Evolutionary conservation across 306 rosid species (phyloP).

Genomic region (Medicago ruthenica): DNA sequence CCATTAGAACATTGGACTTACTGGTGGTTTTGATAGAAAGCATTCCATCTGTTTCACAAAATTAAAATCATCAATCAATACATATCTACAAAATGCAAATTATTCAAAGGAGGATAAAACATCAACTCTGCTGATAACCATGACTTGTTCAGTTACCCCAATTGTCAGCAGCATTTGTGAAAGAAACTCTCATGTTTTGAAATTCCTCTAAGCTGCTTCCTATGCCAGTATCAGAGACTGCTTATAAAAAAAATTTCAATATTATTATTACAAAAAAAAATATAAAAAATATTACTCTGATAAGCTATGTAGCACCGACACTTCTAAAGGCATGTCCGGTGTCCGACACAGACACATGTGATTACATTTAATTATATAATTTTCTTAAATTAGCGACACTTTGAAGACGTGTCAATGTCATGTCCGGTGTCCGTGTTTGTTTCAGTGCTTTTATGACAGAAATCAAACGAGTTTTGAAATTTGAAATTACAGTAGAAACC

Average conservation of each 20-base stretch:
- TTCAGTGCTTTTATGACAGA: too few relatives aligned
- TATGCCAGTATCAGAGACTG: slow-evolving; percentile 90
- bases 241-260: slow-evolving; percentile 35
- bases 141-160: slow-evolving; percentile 64
- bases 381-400: too few relatives aligned
- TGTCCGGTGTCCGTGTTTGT: too few relatives aligned
- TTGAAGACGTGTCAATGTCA: too few relatives aligned
- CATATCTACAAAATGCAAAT: slow-evolving; percentile 23
- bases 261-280: not conserved
- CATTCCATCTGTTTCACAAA: slow-evolving; percentile 71
- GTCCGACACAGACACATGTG: too few relatives aligned
- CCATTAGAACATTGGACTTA: slow-evolving; percentile 50
- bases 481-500: not conserved
- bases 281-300: not conserved
- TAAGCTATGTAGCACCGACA: too few relatives aligned
- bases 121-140: not conserved
- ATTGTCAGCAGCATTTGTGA: slow-evolving; percentile 47
- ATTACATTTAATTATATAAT: too few relatives aligned
- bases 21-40: slow-evolving; percentile 81
- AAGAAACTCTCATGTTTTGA: slow-evolving; percentile 54
- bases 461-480: not conserved
- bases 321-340: too few relatives aligned
- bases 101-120: not conserved
- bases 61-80: slow-evolving; percentile 30
- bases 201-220: slow-evolving; percentile 79